Evolutionary conservation across 768 basidiomycete species (phyloP).

Genomic region (Butyriboletus loyo): DNA sequence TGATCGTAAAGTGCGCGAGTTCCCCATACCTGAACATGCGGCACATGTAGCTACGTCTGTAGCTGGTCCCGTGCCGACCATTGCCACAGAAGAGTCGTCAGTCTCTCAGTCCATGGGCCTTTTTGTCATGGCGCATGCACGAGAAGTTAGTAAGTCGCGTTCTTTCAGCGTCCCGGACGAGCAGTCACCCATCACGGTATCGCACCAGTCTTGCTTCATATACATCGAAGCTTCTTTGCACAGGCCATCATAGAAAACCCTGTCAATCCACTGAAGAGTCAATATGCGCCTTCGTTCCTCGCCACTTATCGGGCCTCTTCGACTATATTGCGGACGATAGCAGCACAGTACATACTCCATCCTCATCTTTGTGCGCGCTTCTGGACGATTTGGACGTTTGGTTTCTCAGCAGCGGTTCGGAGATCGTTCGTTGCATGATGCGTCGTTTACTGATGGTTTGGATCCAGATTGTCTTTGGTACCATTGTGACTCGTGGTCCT

Average conservation of each 20-base stretch:
- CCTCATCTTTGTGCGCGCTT: conserved; percentile 52
- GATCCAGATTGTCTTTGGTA: conserved; percentile 69
- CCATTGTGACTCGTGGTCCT: conserved; percentile 73
- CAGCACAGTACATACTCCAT: conserved; percentile 44
- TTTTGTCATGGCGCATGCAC: conserved; percentile 35
- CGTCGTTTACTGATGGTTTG: neutral
- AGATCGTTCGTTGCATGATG: neutral
- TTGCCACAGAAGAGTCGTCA: conserved; percentile 10
- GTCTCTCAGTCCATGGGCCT: conserved; percentile 36
- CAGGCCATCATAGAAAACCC: conserved; percentile 70
- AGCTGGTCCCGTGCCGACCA: conserved; percentile 11
- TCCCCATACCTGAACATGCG: conserved; percentile 49
- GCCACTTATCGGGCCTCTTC: conserved; percentile 58
- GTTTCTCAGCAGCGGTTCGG: conserved; percentile 52
- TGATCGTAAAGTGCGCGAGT: conserved; percentile 66
- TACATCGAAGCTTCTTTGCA: conserved; percentile 68
- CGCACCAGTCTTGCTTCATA: conserved; percentile 52
- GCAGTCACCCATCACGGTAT: conserved; percentile 2
- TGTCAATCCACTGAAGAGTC: conserved; percentile 60
- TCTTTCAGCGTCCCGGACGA: neutral
- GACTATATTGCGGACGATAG: conserved; percentile 51
- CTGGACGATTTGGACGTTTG: conserved; percentile 64
- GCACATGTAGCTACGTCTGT: conserved; percentile 39
- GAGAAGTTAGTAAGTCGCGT: conserved; percentile 35
- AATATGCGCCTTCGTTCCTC: conserved; percentile 62